Conservation (phyloP, 306 rosid species). For the Cicer yamashitae region DNA sequence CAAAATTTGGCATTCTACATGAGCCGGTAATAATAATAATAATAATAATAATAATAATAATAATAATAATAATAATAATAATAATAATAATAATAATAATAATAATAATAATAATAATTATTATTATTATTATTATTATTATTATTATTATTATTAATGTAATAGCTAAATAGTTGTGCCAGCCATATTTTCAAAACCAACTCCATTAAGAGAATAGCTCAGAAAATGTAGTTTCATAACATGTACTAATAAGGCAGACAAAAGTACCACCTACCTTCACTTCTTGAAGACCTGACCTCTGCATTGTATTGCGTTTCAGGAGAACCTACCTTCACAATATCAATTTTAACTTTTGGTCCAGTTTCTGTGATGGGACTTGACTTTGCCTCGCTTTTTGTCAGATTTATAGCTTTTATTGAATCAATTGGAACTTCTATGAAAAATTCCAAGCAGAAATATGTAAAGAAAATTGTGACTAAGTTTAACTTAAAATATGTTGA, state of each 20-base stretch:
- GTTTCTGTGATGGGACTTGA: slow-evolving; percentile 31
- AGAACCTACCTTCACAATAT: slow-evolving; percentile 36
- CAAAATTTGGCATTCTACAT: neutral
- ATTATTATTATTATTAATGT: too few relatives aligned
- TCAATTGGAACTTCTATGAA: slow-evolving; percentile 36
- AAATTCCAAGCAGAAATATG: slow-evolving; percentile 43
- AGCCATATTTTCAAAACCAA: slow-evolving; percentile 7
- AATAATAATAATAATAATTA: too few relatives aligned
- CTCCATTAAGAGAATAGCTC: neutral
- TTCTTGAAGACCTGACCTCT: slow-evolving; percentile 20
- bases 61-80: too few relatives aligned
- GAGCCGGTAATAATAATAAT: neutral
- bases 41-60: too few relatives aligned
- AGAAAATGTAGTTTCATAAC: slow-evolving; percentile 9
- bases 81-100: too few relatives aligned
- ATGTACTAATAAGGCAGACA: neutral
- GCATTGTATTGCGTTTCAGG: slow-evolving; percentile 36
- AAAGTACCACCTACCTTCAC: slow-evolving; percentile 26
- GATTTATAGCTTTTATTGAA: slow-evolving; percentile 42
- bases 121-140: too few relatives aligned
- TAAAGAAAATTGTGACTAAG: slow-evolving; percentile 16
- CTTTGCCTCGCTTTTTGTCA: slow-evolving; percentile 42
- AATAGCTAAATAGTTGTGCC: neutral
- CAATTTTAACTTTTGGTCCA: slow-evolving; percentile 40
- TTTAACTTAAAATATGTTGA: slow-evolving; percentile 15